Base-by-base conservation (phyloP, 106 monocot species). In the Iris macrosiphon region DNA sequence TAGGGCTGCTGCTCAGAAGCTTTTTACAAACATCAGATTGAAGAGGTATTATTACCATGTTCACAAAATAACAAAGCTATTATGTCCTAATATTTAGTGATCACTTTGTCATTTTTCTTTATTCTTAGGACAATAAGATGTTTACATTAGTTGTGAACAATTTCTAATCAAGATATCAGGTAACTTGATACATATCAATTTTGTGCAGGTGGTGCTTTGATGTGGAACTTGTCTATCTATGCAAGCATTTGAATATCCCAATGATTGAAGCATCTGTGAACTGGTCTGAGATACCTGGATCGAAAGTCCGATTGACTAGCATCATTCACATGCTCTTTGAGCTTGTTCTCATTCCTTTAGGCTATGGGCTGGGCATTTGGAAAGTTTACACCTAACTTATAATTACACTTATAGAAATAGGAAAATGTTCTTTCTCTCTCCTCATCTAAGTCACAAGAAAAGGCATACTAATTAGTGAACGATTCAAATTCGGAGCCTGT, bases 241-340 rank as follows among this genome's bases (percentile, higher is more conserved):
- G 87, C 75, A 98, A 98, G 50, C 75, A 41, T 42, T 65, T 98
- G 33, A 56, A 74, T 40, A 98, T 98, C 40, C 98, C 90, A 10
- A 91, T 98, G 77, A 15, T 64, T 8, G 98, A 98, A 75, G 70
- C 81, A 14, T 86, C 80, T 27, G 98, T 98, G 28, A 98, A 73
- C 59, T 98, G 98, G 98, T 66, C 80, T 11, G 98, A 98, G 54
- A 87, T 98, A 70, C 98, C 98, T 30, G 98, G 98, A 42, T 98
- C 98, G 7, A 98, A 98, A 71, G 83, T 98, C 56, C 74, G 75
- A 26, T 21, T 91, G 39, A 87, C 74, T 11, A 91, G 98, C 65
- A 87, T 98, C 23, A 22, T 83, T 4, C 91, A 91, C 66, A 98
- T 98, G 98, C 75, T 98, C 35, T 87, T 98, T 47, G 98, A 98